phyloP scores from a whole-genome alignment of 1,284 basidiomycete genomes.

The Moesziomyces parantarcticus region DNA sequence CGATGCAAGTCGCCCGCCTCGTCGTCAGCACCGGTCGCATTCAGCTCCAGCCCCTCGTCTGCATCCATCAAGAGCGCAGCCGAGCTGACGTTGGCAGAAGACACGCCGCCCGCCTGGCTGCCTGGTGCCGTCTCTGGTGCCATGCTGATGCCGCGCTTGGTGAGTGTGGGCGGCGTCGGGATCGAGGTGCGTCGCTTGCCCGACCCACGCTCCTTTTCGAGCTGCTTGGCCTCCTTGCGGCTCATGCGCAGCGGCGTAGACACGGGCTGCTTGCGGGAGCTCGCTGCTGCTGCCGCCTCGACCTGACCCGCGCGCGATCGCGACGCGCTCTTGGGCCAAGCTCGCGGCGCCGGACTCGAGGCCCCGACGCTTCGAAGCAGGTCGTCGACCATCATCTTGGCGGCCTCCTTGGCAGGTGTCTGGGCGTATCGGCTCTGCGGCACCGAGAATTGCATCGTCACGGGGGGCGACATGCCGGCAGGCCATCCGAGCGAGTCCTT shows the following conservation, averaged over 20 bases:
- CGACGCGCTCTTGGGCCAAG: slow-evolving; percentile 42
- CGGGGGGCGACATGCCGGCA: slow-evolving; percentile 83
- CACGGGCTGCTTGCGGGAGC: slow-evolving; percentile 46
- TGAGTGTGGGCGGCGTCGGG: slow-evolving; percentile 64
- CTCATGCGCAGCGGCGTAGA: slow-evolving; percentile 51
- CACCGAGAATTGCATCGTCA: slow-evolving; percentile 83
- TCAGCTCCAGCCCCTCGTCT: slow-evolving; percentile 49
- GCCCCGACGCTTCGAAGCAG: slow-evolving; percentile 61
- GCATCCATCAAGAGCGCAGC: slow-evolving; percentile 56
- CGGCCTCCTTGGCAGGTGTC: slow-evolving; percentile 69
- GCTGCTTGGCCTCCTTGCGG: slow-evolving; percentile 39
- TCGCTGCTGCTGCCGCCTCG: slow-evolving; percentile 6
- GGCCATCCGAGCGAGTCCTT: slow-evolving; percentile 71
- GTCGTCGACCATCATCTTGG: slow-evolving; percentile 63
- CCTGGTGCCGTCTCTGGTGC: slow-evolving; percentile 21
- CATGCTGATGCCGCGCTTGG: slow-evolving; percentile 40
- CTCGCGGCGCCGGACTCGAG: slow-evolving; percentile 35
- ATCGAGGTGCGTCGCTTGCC: slow-evolving; percentile 55
- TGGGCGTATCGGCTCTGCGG: slow-evolving; percentile 76
- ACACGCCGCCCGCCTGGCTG: slow-evolving; percentile 15
- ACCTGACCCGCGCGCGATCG: slow-evolving; percentile 7
- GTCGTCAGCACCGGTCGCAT: slow-evolving; percentile 13
- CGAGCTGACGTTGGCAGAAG: slow-evolving; percentile 35
- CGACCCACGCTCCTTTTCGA: slow-evolving; percentile 15
- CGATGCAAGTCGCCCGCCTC: slow-evolving; percentile 21